phyloP scores from a whole-genome alignment of 2,329 filamentous ascomycete genomes.

The Mycogone perniciosa region DNA sequence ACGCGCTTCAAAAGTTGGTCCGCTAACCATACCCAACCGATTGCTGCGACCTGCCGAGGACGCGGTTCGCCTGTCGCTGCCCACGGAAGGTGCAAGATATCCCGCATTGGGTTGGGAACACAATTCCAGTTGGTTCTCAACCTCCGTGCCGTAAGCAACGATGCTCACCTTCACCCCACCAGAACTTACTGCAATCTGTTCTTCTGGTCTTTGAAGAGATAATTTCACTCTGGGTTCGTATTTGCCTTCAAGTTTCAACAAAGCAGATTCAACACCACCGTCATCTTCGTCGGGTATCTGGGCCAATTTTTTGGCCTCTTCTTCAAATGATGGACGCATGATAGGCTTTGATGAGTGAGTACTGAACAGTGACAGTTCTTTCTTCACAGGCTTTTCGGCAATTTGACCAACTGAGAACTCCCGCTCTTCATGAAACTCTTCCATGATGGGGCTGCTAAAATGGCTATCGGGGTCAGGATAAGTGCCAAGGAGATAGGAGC shows the following conservation, averaged over 20 bases:
- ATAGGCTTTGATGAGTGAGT: slow-evolving; percentile 56
- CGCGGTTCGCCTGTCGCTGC: neutral
- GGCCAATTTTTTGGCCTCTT: slow-evolving; percentile 78
- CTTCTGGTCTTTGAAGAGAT: slow-evolving; percentile 25
- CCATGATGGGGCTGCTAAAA: neutral
- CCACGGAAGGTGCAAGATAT: neutral
- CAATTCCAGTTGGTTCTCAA: neutral
- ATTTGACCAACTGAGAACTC: slow-evolving; percentile 53
- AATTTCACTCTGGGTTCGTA: slow-evolving; percentile 50
- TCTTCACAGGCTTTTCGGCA: slow-evolving; percentile 43
- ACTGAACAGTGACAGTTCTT: slow-evolving; percentile 50
- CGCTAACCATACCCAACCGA: neutral
- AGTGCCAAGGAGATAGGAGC: slow-evolving; percentile 47
- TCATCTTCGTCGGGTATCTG: slow-evolving; percentile 79
- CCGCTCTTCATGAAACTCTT: neutral
- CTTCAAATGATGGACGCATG: slow-evolving; percentile 75
- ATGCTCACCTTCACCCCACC: neutral
- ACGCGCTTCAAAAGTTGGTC: slow-evolving; percentile 28
- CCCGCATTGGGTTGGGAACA: neutral
- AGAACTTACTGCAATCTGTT: slow-evolving; percentile 4
- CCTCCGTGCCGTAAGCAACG: neutral
- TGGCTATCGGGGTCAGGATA: slow-evolving; percentile 15
- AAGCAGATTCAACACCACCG: slow-evolving; percentile 84
- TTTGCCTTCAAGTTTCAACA: slow-evolving; percentile 86
- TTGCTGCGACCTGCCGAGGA: neutral